Conservation (phyloP, 139 green algal genomes). For the Coelastrella sp. region DNA sequence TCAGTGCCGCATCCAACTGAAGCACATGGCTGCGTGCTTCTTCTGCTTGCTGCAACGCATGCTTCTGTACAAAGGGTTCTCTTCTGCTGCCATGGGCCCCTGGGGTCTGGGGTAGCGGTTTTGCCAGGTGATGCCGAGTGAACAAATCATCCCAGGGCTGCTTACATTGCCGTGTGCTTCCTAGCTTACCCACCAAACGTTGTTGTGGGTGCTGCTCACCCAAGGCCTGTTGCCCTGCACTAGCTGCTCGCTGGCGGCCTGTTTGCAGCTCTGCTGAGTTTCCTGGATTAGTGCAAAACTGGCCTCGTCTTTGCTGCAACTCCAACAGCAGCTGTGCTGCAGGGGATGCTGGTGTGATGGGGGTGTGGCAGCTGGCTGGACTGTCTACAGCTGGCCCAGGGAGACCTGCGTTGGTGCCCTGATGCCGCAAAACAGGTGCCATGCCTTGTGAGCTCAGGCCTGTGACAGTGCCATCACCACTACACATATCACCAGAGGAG, state of each 20-base stretch:
- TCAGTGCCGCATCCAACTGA: not conserved
- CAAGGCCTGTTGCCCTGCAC: no score
- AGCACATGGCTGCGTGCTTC: not conserved
- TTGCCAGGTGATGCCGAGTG: not conserved
- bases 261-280: not conserved
- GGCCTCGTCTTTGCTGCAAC: conserved; percentile 3
- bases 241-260: not conserved
- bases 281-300: not conserved
- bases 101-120: not conserved
- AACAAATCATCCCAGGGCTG: not conserved
- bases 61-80: not conserved
- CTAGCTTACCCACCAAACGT: no score
- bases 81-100: not conserved
- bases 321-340: not conserved
- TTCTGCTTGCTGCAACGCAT: not conserved
- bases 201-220: no score
- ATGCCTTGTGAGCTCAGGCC: not conserved
- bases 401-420: not conserved
- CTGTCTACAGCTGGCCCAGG: not conserved
- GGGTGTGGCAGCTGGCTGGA: not conserved
- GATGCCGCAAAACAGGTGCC: not conserved
- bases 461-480: not conserved
- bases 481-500: not conserved
- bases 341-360: not conserved
- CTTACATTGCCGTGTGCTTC: no score